phyloP scores from a whole-genome alignment of 768 basidiomycete genomes.

The Pleurotus cornucopiae region DNA sequence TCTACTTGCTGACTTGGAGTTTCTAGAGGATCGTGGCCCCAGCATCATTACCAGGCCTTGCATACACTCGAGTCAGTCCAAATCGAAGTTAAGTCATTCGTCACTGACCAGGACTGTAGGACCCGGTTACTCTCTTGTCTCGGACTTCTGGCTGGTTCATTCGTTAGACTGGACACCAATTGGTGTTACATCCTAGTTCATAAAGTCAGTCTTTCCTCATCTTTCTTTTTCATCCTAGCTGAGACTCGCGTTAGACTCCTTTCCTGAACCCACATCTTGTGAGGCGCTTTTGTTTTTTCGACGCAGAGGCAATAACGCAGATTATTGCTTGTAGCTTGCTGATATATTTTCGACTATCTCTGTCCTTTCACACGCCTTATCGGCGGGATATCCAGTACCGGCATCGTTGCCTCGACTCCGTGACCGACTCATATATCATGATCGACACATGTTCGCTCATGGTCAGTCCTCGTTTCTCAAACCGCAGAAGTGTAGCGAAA shows the following conservation, averaged over 20 bases:
- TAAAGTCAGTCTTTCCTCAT: constrained; percentile 20
- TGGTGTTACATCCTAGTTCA: constrained; percentile 43
- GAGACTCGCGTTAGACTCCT: constrained; percentile 27
- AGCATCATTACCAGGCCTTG: constrained; percentile 29
- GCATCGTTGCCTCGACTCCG: constrained; percentile 34
- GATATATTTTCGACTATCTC: constrained; percentile 37
- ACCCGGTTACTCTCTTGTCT: constrained; percentile 28
- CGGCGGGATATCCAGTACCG: constrained; percentile 31
- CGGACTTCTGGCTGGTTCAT: constrained; percentile 32
- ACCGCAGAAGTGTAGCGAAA: constrained; percentile 7
- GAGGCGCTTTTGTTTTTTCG: constrained; percentile 11
- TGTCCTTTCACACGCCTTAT: constrained; percentile 33
- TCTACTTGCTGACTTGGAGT: neutral
- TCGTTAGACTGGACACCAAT: constrained; percentile 33
- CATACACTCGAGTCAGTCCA: constrained; percentile 27
- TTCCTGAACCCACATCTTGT: constrained; percentile 43
- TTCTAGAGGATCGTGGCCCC: constrained; percentile 38
- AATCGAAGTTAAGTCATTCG: too few relatives aligned
- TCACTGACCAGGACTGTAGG: constrained; percentile 12
- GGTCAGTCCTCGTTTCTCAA: neutral
- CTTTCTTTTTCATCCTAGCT: neutral
- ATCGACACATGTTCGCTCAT: constrained; percentile 20
- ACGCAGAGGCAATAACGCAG: too few relatives aligned
- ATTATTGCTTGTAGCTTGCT: constrained; percentile 25
- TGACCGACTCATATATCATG: constrained; percentile 42